Evolutionary conservation across 495 filamentous ascomycete genomes (phyloP).

Genomic region (Penicillium malachiteum): DNA sequence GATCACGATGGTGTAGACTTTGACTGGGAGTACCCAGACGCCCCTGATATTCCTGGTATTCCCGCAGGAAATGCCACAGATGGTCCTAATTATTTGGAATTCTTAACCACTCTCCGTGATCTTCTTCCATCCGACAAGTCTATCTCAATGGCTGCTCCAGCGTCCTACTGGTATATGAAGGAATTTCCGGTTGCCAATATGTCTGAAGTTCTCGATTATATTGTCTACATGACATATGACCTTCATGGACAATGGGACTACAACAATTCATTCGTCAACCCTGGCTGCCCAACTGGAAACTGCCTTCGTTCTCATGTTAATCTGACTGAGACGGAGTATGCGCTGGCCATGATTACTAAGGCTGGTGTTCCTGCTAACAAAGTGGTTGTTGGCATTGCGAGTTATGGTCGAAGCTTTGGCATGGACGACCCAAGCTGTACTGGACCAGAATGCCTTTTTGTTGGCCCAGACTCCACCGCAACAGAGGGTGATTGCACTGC

Average conservation of each 20-base stretch:
- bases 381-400: slow-evolving; percentile 36
- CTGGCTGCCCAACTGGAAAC: slow-evolving; percentile 1
- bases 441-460: too few relatives aligned
- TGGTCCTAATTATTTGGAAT: slow-evolving; percentile 29
- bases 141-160: slow-evolving; percentile 21
- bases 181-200: slow-evolving; percentile 29
- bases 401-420: slow-evolving; percentile 41
- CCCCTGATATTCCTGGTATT: slow-evolving; percentile 39
- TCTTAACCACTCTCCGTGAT: slow-evolving; percentile 16
- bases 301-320: slow-evolving; percentile 43
- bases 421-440: too few relatives aligned
- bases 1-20: slow-evolving; percentile 20
- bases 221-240: slow-evolving; percentile 40
- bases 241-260: slow-evolving; percentile 37
- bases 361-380: slow-evolving; percentile 35
- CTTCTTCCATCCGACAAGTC: slow-evolving; percentile 5
- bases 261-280: slow-evolving; percentile 14
- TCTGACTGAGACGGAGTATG: slow-evolving; percentile 34
- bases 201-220: slow-evolving; percentile 27
- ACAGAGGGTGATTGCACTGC: slow-evolving; percentile 7
- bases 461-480: too few relatives aligned
- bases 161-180: slow-evolving; percentile 36
- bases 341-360: slow-evolving; percentile 43
- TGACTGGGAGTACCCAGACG: slow-evolving; percentile 37
- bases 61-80: slow-evolving; percentile 24